Evolutionary conservation across 169 alveolate genomes (phyloP), one percentile per base, ranked within the genome.

Genomic region (Babesia bigemina): DNA sequence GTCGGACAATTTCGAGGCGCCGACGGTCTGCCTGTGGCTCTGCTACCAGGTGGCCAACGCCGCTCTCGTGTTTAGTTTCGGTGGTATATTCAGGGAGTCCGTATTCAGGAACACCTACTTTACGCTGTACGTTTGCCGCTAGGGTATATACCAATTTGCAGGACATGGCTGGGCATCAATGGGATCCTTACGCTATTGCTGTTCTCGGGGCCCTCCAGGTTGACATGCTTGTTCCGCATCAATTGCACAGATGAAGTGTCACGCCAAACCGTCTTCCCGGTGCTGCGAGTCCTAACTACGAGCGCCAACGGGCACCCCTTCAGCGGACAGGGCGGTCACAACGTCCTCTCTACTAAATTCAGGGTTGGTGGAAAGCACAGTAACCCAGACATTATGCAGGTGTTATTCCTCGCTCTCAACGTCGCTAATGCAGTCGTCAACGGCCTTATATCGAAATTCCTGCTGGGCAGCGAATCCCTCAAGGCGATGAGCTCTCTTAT

Each of bases 1-100:
- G 84, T 84, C 95, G n/a, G 96, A 93, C 86, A 93, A 92, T 72
- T 93, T 89, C 74, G 96, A 93, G 65, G 92, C 95, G 52, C 92
- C 95, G 17, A 75, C 92, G 16, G 78, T 91, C 22, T 86, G 93
- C 50, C 73, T 93, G 44, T 92, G 95, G 96, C 79, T 93, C 63
- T 88, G 94, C 50, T 84, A 85, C 56, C 95, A 92, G 86, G 91
- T 93, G 61, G 92, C 86, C 36, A 93, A 92, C 76, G 91, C 95
- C n/a, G 96, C 95, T 6, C 55, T 92, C 49, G 92, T 93, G 19
- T 88, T 88, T 49, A 85, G 93, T n/a, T 85, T 92, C 56, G 96
- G 96, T 7, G 95, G 95, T 11, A 90, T 83, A 44, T 88, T 90
- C 86, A 75, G 96, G 57, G 90, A 91, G 61, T 63, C 87, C 12